Conservation (phyloP, 2,329 filamentous ascomycete species). For the Cryphonectria parasitica region DNA sequence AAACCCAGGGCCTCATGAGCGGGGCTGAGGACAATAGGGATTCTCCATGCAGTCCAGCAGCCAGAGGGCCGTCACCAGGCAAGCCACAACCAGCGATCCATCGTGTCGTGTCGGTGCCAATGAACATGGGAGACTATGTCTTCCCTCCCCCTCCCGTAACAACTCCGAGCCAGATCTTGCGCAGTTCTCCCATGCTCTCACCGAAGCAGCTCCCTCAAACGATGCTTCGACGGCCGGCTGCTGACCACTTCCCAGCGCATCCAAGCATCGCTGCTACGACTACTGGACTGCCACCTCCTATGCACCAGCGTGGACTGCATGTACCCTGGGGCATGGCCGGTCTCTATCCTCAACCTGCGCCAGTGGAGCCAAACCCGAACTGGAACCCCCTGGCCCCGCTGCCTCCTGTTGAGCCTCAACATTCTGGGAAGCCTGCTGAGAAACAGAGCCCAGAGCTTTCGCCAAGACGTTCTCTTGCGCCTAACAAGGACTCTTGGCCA, state of each 20-base stretch:
- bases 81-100: slow-evolving; percentile 10
- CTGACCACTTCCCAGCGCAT: neutral
- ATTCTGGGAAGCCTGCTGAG: neutral
- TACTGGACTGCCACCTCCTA: neutral
- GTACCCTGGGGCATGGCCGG: slow-evolving; percentile 18
- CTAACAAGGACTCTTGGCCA: neutral
- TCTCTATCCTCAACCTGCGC: slow-evolving; percentile 17
- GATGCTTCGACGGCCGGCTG: neutral
- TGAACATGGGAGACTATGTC: slow-evolving; percentile 29
- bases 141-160: slow-evolving; percentile 23
- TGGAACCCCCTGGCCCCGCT: neutral
- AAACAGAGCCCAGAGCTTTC: neutral
- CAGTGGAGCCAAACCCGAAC: neutral
- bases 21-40: neutral
- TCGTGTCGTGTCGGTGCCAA: slow-evolving; percentile 21
- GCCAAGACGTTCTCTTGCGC: neutral
- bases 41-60: neutral
- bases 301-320: slow-evolving; percentile 6
- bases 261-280: neutral
- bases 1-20: neutral
- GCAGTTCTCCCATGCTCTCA: slow-evolving; percentile 29
- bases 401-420: slow-evolving; percentile 2
- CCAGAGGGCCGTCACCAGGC: neutral
- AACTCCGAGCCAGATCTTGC: slow-evolving; percentile 15
- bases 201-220: slow-evolving; percentile 29